phyloP scores from a whole-genome alignment of 1,139 yeast genomes.

The Hanseniaspora sp. region DNA sequence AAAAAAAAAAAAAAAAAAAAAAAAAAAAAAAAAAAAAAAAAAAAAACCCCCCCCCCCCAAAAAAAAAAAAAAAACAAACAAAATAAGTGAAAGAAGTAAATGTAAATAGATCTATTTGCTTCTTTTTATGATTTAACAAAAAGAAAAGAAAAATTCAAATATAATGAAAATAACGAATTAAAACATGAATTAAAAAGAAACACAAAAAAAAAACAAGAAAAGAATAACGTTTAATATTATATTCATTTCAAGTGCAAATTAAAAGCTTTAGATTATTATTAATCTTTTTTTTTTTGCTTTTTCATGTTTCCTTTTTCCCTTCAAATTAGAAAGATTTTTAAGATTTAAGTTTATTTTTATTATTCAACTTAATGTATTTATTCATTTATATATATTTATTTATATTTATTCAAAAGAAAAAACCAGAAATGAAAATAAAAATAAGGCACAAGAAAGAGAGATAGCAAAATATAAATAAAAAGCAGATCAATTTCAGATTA shows the following conservation, averaged over 20 bases:
- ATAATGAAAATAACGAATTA: not conserved
- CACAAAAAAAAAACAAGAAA: not conserved
- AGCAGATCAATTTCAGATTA: too few species aligned
- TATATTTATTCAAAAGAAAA: constrained; percentile 4
- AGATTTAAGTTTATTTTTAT: not conserved
- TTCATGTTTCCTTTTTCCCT: not conserved
- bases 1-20: constrained; percentile 19
- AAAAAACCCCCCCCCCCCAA: not conserved
- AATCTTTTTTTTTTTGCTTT: too few species aligned
- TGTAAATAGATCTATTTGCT: not conserved
- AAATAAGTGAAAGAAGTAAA: not conserved
- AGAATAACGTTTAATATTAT: not conserved
- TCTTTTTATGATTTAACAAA: not conserved
- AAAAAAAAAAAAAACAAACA: not conserved
- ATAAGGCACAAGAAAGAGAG: not conserved
- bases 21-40: not conserved
- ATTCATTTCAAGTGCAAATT: not conserved
- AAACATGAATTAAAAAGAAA: not conserved
- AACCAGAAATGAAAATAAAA: not conserved
- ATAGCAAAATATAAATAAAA: too few species aligned
- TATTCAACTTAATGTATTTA: constrained; percentile 1
- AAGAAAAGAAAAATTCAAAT: not conserved
- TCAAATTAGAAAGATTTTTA: not conserved
- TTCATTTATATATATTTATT: constrained; percentile 8
- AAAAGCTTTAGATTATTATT: not conserved